These are phyloP conservation scores for Rosellinia necatrix DNA, from an alignment of 2,329 filamentous ascomycete species.

Conservation along the genomic window DNA sequence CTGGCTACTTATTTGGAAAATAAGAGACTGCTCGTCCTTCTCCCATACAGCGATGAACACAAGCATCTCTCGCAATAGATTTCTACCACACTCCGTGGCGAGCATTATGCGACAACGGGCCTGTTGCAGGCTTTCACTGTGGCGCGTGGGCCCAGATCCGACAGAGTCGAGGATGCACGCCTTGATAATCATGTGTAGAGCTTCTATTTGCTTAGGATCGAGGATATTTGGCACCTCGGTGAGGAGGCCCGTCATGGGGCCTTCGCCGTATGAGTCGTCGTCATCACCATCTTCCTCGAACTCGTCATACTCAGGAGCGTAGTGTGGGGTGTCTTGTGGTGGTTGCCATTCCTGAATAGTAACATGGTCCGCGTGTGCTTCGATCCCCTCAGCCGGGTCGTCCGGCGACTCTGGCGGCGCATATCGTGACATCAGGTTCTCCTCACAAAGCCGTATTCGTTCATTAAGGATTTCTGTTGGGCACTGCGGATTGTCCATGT, in stretches of 20 bases:
- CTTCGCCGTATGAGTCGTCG: slow-evolving; percentile 79
- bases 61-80: slow-evolving; percentile 84
- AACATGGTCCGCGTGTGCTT: slow-evolving; percentile 44
- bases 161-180: slow-evolving; percentile 87
- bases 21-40: slow-evolving; percentile 87
- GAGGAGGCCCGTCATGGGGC: slow-evolving; percentile 79
- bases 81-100: slow-evolving; percentile 87
- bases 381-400: slow-evolving; percentile 42
- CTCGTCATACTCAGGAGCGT: slow-evolving; percentile 54
- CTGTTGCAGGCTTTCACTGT: slow-evolving; percentile 84
- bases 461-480: slow-evolving; percentile 63
- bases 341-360: slow-evolving; percentile 43
- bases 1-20: slow-evolving; percentile 95
- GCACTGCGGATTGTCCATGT: slow-evolving; percentile 63
- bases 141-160: slow-evolving; percentile 68
- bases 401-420: slow-evolving; percentile 45
- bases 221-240: slow-evolving; percentile 95
- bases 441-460: slow-evolving; percentile 62
- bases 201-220: slow-evolving; percentile 93
- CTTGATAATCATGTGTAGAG: slow-evolving; percentile 96
- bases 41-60: slow-evolving; percentile 99
- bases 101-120: slow-evolving; percentile 88
- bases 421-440: slow-evolving; percentile 62
- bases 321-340: slow-evolving; percentile 46
- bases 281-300: slow-evolving; percentile 60